Evolutionary conservation across 140 eudicot species (phyloP), one percentile per base, ranked within the genome.

Genomic region (Senecio squalidus): DNA sequence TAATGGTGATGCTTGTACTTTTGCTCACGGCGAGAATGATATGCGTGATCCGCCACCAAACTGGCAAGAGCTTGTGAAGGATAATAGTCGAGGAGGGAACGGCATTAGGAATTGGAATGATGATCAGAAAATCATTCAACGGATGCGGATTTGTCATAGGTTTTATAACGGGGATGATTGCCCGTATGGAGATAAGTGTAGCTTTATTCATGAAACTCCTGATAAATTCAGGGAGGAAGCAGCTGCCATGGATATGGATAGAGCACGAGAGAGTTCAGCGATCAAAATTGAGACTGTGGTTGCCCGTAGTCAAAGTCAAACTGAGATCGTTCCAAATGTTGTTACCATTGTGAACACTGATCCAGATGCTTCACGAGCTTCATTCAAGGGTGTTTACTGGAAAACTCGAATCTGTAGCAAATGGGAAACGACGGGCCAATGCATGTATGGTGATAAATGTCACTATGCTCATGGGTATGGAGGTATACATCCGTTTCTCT

Each of bases 101-200:
- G 82, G 64, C 4, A 4, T n/a, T 4, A 82, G 78, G 20, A 74
- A 74, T 60, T 80, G 85, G 78, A 71, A 76, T 15, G 95, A 85
- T 64, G 95, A 92, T 69, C 84, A 77, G 17, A 71, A 73, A 43
- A 53, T 74, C 11, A 81, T 81, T 14, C 84, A 77, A 18, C 77
- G 69, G 61, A 79, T 77, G 95, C 71, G 78, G 31, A 82, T 92
- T 33, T 92, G 98, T 45, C 82, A 67, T 65, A 87, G 77, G 82
- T 92, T 74, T 74, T 80, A 77, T 68, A 84, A 82, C 53, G 92
- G 95, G n/a, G 96, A 84, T 14, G 95, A 82, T 60, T 92, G 95
- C 68, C 95, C 93, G 0, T 92, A 84, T 75, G 98, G 96, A 31
- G 86, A 82, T 2, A 84, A 56, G 64, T 92, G 98, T 71, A 87